Evolutionary conservation across 441 rosid genomes (phyloP).

Genomic region (Gossypium schwendimanii): DNA sequence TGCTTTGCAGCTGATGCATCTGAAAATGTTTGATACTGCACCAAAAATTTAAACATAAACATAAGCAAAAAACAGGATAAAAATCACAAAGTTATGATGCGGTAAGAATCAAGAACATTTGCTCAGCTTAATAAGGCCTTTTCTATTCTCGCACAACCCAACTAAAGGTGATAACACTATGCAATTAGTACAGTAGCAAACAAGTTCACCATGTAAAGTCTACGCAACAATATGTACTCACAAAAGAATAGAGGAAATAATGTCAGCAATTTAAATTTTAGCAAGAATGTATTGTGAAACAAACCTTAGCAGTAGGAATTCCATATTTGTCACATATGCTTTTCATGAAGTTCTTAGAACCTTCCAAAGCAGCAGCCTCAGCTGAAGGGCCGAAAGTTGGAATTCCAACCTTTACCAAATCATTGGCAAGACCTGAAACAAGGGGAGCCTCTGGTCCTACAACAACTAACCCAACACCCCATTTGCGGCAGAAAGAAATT

Average conservation of each 20-base stretch:
- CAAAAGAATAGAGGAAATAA: neutral
- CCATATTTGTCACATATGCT: constrained; percentile 71
- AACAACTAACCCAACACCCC: constrained; percentile 69
- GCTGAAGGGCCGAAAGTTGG: constrained; percentile 89
- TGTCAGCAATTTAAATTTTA: neutral
- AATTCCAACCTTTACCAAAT: constrained; percentile 54
- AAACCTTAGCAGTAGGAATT: constrained; percentile 95
- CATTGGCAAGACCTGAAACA: constrained; percentile 80
- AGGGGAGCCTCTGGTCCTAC: constrained; percentile 94
- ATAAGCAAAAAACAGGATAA: neutral
- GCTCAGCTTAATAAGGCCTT: neutral
- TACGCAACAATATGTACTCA: neutral
- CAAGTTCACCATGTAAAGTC: neutral
- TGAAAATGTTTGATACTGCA: constrained; percentile 71
- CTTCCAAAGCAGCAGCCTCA: constrained; percentile 94
- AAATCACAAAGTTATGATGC: neutral
- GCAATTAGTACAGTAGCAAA: neutral
- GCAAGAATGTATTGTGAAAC: neutral
- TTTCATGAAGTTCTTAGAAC: constrained; percentile 94
- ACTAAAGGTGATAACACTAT: neutral
- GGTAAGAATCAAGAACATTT: neutral
- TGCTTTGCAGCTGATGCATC: constrained; percentile 70
- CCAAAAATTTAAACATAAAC: constrained; percentile 9
- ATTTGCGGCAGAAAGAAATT: constrained; percentile 54
- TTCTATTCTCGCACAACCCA: neutral